A percentile compares a stretch with the other conserved stretches of the same genome.
phyloP scores from a whole-genome alignment of 208 protist species.

The Histomonas meleagridis region DNA sequence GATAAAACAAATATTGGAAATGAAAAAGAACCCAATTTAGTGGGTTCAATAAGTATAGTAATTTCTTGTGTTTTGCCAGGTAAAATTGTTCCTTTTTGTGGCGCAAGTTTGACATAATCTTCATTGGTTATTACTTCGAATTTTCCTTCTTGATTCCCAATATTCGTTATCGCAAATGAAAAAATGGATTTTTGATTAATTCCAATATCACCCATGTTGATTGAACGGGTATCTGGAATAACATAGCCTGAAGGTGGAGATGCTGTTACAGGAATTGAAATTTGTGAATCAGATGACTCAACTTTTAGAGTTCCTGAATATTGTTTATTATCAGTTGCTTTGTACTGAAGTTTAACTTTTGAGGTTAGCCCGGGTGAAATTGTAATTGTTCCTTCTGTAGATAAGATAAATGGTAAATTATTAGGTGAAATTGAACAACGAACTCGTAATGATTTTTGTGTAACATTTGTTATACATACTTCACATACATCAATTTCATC shows the following conservation, averaged over 20 bases:
- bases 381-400: not conserved
- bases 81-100: not conserved
- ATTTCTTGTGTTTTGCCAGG: constrained; percentile 18
- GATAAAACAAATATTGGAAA: not conserved
- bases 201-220: not conserved
- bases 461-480: not conserved
- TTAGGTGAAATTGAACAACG: not conserved
- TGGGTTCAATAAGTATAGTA: not conserved
- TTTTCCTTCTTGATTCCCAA: not conserved
- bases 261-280: not conserved
- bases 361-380: not conserved
- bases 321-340: not conserved
- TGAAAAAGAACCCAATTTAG: not conserved
- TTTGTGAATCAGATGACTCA: no score
- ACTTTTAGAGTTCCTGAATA: not conserved
- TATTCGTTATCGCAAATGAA: not conserved
- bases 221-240: not conserved
- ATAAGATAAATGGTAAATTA: not conserved
- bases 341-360: not conserved
- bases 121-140: not conserved
- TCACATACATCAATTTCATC: not conserved
- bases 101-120: not conserved
- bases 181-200: not conserved
- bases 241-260: not conserved
- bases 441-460: not conserved